Evolutionary conservation across 176 grass and related monocot genomes (phyloP), one percentile per base, ranked within the genome.

Genomic region (Melocanna baccifera): DNA sequence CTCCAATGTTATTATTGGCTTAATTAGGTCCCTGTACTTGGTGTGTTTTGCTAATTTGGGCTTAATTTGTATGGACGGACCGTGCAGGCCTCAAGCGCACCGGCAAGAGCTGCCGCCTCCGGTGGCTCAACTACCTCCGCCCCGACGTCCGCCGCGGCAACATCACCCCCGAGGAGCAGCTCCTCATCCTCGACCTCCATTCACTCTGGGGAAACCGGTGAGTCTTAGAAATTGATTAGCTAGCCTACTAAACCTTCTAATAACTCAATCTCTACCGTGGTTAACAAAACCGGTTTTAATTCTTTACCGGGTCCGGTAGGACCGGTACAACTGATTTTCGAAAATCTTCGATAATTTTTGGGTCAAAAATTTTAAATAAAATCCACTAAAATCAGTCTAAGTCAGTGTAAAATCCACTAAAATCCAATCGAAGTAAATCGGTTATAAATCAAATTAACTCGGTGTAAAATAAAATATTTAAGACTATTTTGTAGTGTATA

Each of bases 41-140:
- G 0, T n/a, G 18, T 19, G 2, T 75, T 37, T 87, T 1, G 32
- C 81, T 73, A 2, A 61, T 7, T 2, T 12, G 1, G 13, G 13
- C 6, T 32, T 18, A 0, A 32, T 34, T 18, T 14, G 30, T 77
- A 23, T 19, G 19, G 69, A 18, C 62, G 40, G 41, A 25, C 62
- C 22, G 23, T 26, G 59, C 58, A 83, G 96, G 96, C 11, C 76
- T 98, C 28, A 92, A 55, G 67, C 94, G 96, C 76, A 98, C 91
- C 0, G 96, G 96, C 18, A 99, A 99, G 91, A 99, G 96, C 87
- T 99, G 96, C 85, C 87, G 96, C 0, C 93, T 99, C 4, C 88
- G 96, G 69, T 99, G 96, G 96, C 93, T 98, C 1, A 98, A 98
- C 87, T 98, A 98, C 80, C 93, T 98, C 67, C 96, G 93, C 0